These are phyloP conservation scores for Rhinocladiella mackenziei DNA, from an alignment of 2,329 filamentous ascomycete species.

Conservation along the genomic window DNA sequence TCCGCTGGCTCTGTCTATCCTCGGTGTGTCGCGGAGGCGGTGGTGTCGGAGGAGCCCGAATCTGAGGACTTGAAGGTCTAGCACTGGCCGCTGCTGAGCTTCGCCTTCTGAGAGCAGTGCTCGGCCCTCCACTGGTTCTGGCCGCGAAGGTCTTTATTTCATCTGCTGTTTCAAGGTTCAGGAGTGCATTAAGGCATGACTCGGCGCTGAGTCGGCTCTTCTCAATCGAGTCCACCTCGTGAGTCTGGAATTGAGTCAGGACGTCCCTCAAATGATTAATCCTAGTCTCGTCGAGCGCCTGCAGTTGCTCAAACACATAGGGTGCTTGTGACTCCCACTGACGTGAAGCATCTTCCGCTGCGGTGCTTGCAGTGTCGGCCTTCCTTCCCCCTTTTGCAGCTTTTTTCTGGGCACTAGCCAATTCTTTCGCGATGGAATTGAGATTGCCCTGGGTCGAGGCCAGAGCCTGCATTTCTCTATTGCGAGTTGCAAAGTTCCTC, in stretches of 20 bases:
- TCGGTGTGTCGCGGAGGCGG: conserved; percentile 45
- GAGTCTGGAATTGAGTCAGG: conserved; percentile 87
- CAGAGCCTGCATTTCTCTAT: conserved; percentile 74
- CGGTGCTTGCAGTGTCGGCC: conserved; percentile 63
- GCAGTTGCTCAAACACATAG: conserved; percentile 88
- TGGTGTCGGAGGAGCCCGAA: conserved; percentile 34
- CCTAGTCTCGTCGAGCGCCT: conserved; percentile 82
- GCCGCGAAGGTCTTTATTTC: conserved; percentile 74
- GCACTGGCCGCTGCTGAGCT: conserved; percentile 33
- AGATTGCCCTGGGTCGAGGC: conserved; percentile 78
- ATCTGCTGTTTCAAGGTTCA: conserved; percentile 80
- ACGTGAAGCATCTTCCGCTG: conserved; percentile 70
- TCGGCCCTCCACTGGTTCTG: conserved; percentile 33
- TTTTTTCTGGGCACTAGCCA: conserved; percentile 79
- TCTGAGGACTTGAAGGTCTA: conserved; percentile 30
- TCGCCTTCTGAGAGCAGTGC: conserved; percentile 40
- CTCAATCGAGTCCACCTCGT: conserved; percentile 84
- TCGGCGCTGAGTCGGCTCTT: conserved; percentile 70
- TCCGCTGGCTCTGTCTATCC: conserved; percentile 54
- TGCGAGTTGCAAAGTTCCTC: conserved; percentile 67
- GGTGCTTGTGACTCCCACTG: conserved; percentile 95
- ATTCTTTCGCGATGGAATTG: conserved; percentile 71
- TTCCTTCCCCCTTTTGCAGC: conserved; percentile 79
- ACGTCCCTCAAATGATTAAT: conserved; percentile 86
- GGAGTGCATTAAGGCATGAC: conserved; percentile 71